These are phyloP conservation scores for Blastobotrys proliferans DNA, from an alignment of 1,139 yeast species.

Conservation along the genomic window DNA sequence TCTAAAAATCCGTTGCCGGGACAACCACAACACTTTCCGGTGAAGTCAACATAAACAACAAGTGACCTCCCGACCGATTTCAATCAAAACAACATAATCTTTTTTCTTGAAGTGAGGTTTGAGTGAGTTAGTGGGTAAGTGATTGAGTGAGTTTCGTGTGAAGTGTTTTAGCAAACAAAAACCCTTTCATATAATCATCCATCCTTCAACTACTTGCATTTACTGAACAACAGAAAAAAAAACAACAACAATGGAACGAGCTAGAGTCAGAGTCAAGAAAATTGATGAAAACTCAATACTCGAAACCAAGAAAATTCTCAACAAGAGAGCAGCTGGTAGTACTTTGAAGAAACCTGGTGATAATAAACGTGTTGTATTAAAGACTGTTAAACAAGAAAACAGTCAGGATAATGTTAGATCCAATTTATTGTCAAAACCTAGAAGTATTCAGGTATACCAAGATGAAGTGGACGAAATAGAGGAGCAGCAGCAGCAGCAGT, in stretches of 20 bases:
- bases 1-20: too few species aligned
- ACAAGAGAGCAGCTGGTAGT: background rate
- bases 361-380: constrained; percentile 11
- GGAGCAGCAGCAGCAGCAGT: background rate
- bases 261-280: constrained; percentile 8
- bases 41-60: too few species aligned
- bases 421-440: background rate
- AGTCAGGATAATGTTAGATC: background rate
- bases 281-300: constrained; percentile 9
- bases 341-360: constrained; percentile 7
- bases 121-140: too few species aligned
- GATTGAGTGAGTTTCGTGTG: too few species aligned
- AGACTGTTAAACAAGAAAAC: constrained; percentile 6
- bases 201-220: background rate
- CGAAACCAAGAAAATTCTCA: background rate
- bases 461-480: background rate
- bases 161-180: background rate
- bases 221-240: background rate
- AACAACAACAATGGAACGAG: constrained; percentile 1
- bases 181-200: background rate
- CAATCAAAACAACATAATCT: too few species aligned
- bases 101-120: too few species aligned
- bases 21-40: too few species aligned
- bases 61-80: too few species aligned
- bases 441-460: background rate